A percentile compares a stretch with the other conserved stretches of the same genome.
phyloP scores from a whole-genome alignment of 2,329 filamentous ascomycete genomes.

The Orbilia blumenaviensis region DNA sequence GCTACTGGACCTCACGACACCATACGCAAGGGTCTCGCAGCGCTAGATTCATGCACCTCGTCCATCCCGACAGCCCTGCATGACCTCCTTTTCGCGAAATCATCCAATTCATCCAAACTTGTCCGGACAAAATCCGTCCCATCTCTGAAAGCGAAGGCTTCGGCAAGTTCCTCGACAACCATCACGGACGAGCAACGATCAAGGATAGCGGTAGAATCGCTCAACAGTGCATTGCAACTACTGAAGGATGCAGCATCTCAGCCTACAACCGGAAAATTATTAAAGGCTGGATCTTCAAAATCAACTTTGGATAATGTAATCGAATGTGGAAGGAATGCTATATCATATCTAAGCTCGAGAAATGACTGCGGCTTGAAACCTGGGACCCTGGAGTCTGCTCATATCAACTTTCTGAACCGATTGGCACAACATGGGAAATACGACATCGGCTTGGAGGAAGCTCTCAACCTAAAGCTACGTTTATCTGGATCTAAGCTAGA shows the following conservation, averaged over 20 bases:
- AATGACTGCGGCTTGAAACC: conserved; percentile 30
- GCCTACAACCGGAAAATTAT: conserved; percentile 13
- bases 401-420: conserved; percentile 46
- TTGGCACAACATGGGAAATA: conserved; percentile 40
- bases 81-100: conserved; percentile 38
- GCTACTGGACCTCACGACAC: conserved; percentile 34
- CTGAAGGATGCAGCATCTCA: conserved; percentile 34
- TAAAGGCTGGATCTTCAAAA: conserved; percentile 25
- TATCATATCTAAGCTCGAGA: conserved; percentile 37
- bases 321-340: conserved; percentile 42
- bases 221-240: conserved; percentile 38
- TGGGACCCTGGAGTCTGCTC: conserved; percentile 43
- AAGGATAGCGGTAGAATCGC: conserved; percentile 45
- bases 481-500: conserved; percentile 6
- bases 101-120: conserved; percentile 23
- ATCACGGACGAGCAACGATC: conserved; percentile 42
- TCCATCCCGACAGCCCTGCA: conserved; percentile 29
- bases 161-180: conserved; percentile 25
- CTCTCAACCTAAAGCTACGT: conserved; percentile 28
- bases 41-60: conserved; percentile 35
- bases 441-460: conserved; percentile 42
- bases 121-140: conserved; percentile 37
- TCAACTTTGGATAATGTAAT: conserved; percentile 35
- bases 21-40: conserved; percentile 44
- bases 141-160: conserved; percentile 11